Base-by-base conservation (phyloP, 78 protist genomes). In the Tieghemostelium lacteum region DNA sequence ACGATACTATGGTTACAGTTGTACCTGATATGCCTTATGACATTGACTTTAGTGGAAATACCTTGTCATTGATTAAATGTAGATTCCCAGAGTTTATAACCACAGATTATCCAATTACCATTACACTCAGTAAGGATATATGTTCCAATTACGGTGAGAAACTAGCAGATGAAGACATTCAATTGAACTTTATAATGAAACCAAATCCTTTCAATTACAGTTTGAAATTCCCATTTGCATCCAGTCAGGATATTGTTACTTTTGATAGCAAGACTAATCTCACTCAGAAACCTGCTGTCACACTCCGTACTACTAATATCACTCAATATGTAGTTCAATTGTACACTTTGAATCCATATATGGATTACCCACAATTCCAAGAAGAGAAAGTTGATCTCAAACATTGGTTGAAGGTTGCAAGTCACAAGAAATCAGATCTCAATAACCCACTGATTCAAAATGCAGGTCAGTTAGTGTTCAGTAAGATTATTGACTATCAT, bases 271-370 rank as follows among this genome's bases (percentile, higher is more conserved):
- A 29, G 0, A 14, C 36, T 14, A 3, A 6, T 26, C 12, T 14
- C 3, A 26, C 65, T 3, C 3, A 6, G 4, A 3, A 42, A 57
- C 77, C 77, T 22, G 26, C 76, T 2, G 60, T 83, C 42, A 37
- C 62, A 20, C 16, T 83, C 17, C n/a, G 67, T 20, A 67, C 73
- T 5, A 61, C 39, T 36, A 83, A 83, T 45, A 42, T 83, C n/a
- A 66, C 26, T 8, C 80, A 83, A 69, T 61, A 39, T 58, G 77
- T 73, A 6, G 75, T 83, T 39, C 91, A 83, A 45, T 42, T 83
- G 5, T 83, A 83, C 28, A 73, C 60, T 28, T 40, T 83, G 36
- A 83, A 83, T 69, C 80, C 91, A 57, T 55, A 55, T 34, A 58
- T 28, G 20, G 91, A 83, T 33, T 83, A 45, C 29, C 91, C 63